phyloP scores from a whole-genome alignment of 83 land plant genomes.

The Picea abies region DNA sequence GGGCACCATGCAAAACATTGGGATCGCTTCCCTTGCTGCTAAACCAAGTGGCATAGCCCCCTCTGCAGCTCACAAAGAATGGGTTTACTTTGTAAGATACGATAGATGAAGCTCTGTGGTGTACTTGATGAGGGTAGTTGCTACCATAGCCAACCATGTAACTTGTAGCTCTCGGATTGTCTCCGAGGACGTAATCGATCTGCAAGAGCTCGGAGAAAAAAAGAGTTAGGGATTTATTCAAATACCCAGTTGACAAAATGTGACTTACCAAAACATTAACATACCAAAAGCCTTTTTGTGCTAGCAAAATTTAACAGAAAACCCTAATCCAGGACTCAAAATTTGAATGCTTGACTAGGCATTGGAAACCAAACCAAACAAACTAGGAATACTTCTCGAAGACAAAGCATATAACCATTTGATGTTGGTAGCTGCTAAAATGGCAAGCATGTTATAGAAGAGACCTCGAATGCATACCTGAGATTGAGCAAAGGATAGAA shows the following conservation, averaged over 20 bases:
- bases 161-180: slow-evolving; percentile 76
- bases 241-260: too few species aligned
- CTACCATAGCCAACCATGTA: slow-evolving; percentile 93
- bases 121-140: slow-evolving; percentile 80
- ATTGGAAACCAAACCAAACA: too few species aligned
- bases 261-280: too few species aligned
- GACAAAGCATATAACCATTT: too few species aligned
- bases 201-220: slow-evolving; percentile 1
- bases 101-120: slow-evolving; percentile 88
- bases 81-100: slow-evolving; percentile 57
- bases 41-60: slow-evolving; percentile 76
- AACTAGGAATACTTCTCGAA: too few species aligned
- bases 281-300: too few species aligned
- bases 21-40: slow-evolving; percentile 64
- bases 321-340: too few species aligned
- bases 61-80: slow-evolving; percentile 63
- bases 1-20: slow-evolving; percentile 75
- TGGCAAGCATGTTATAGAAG: background rate
- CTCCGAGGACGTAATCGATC: slow-evolving; percentile 91
- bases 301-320: too few species aligned
- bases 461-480: slow-evolving; percentile 43
- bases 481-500: slow-evolving; percentile 70
- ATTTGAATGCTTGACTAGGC: too few species aligned
- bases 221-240: too few species aligned
- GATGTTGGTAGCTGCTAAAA: too few species aligned